Evolutionary conservation across 345 rosid species (phyloP), one percentile per base, ranked within the genome.

Genomic region (Raphanus sativus): DNA sequence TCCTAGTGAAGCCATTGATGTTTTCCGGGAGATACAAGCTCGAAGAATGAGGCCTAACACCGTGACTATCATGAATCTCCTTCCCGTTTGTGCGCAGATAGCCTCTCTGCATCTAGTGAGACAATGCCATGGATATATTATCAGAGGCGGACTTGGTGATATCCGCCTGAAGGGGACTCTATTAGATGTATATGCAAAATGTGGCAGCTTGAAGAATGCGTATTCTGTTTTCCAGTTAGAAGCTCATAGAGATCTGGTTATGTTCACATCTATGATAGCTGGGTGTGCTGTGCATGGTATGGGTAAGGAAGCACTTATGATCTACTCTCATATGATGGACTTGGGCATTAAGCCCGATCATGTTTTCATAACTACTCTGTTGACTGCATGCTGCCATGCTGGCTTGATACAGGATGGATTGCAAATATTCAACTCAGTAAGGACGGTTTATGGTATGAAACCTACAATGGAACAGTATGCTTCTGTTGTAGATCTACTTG

Each of bases 231-330:
- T 93, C 76, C 71, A 74, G 62, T 86, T 80, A 52, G 82, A 82
- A 73, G 81, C 75, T 12, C 73, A 67, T 16, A 93, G 82, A 78
- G 98, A 93, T 86, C 85, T 91, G 61, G 85, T 89, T 59, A 83
- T 85, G 83, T 91, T 87, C 80, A 91, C 97, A 65, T 83, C 95
- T 32, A 89, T 93, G 91, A 61, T 91, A 73, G 85, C 88, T 75
- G 97, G 91, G 42, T 91, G 85, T 71, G 98, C 91, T 59, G 87
- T 86, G 85, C 94, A 93, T 71, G 98, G 98, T 25, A 87, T 85
- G 90, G 98, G 91, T 40, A 80, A 84, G 70, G 95, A 89, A 80
- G 95, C 98, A 42, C 89, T 93, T n/a, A 63, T 71, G 63, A 77
- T 84, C 75, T 93, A 85, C 86, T 75, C 84, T 72, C 77, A 59